Evolutionary conservation across 192 early-diverging fungal species (phyloP), one percentile per base, ranked within the genome.

Genomic region (Linnemannia exigua): DNA sequence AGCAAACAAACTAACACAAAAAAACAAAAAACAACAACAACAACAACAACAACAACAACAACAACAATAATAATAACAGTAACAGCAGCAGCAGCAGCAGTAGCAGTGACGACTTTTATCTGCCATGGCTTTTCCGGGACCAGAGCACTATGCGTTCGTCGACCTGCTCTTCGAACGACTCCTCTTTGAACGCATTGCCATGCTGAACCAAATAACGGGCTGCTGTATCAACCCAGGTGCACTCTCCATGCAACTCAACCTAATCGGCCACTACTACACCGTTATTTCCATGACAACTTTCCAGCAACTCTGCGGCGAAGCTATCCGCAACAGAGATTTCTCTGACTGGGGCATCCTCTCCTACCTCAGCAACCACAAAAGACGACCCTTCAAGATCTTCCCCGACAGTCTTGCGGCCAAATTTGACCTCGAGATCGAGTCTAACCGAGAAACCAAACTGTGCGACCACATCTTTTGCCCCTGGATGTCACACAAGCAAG

Each of bases 91-190:
- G n/a, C n/a, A n/a, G n/a, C n/a, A n/a, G n/a, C n/a, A n/a, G n/a
- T n/a, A n/a, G n/a, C n/a, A n/a, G n/a, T n/a, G n/a, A n/a, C n/a
- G n/a, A n/a, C n/a, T n/a, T n/a, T n/a, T n/a, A n/a, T n/a, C n/a
- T n/a, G 31, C 46, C 22, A 25, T 47, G 70, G 28, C 70, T 2
- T 48, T 28, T 17, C 70, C 44, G 16, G 44, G 48, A 5, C 44
- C n/a, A 72, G 70, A 72, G 41, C 52, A 54, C 22, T 54, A 54
- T n/a, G 22, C 52, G 0, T 72, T 72, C 48, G 17, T 72, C n/a
- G 47, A 72, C n/a, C 33, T 22, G n/a, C 70, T 72, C 70, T 72
- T 72, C 28, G 70, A 72, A 28, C 44, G 70, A 15, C 22, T 72
- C n/a, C 46, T 72, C 25, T 72, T 72, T 12, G 70, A 72, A 28